Base-by-base conservation (phyloP, 2,329 filamentous ascomycete genomes). In the Colletotrichum higginsianum region DNA sequence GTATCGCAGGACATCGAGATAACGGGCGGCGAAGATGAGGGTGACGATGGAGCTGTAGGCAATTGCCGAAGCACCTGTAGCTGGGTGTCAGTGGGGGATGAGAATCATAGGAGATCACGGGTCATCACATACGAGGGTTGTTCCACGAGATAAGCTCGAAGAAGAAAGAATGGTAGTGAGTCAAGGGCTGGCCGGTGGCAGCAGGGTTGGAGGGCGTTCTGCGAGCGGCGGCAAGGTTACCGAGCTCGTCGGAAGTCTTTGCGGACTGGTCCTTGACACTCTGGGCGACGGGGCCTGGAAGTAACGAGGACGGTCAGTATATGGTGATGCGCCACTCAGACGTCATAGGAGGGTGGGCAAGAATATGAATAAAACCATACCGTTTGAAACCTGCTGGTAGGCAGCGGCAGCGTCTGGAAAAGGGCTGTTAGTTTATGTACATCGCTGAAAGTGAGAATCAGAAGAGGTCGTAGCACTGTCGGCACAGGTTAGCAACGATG, bases 131-230 rank as follows among this genome's bases (percentile, higher is more conserved):
- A 90, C 90, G 88, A 79, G 90, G 90, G 80, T 91, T 90, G 79
- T 91, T 86, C 90, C 91, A 93, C 75, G 90, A 92, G 73, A 93
- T 84, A 68, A 93, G 86, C 80, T 91, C 89, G 61, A 87, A 88
- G 82, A 93, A 93, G 82, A 92, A 89, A 18, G 90, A 92, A 84
- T 93, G 90, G 80, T 92, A 93, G 81, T 92, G 89, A 71, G 90
- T 92, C 78, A 92, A 81, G 61, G 87, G 87, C 80, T 92, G 89
- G 76, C 88, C 89, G 57, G 88, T 90, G 73, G 88, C 88, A 77
- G 89, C 85, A 44, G 85, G 84, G 69, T 84, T 82, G 61, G 82
- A 75, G 66, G 89, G 89, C 61, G 87, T 88, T 78, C 85, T 85
- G 78, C 89, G 88, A 75, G 88, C 79, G 73, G 86, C 86, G 76